phyloP scores from a whole-genome alignment of 2,329 filamentous ascomycete genomes.

The Aspergillus fructus region DNA sequence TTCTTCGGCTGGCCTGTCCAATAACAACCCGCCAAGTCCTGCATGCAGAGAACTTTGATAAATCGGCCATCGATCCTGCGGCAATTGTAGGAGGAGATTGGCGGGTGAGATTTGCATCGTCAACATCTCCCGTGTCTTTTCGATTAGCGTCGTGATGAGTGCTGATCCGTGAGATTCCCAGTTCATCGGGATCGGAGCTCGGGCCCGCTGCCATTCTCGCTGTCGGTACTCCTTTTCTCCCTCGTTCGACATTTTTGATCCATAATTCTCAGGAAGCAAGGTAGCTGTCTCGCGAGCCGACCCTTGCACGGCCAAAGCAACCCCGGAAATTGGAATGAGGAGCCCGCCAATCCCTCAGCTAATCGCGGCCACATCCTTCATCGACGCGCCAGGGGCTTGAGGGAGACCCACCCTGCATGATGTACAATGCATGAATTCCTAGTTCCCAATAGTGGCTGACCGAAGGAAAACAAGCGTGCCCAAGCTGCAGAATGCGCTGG shows the following conservation, averaged over 20 bases:
- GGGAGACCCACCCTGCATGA: background rate
- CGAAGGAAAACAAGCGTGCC: background rate
- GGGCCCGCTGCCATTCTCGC: too few relatives aligned
- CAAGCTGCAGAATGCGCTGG: background rate
- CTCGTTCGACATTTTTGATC: too few relatives aligned
- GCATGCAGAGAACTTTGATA: background rate
- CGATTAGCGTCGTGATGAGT: background rate
- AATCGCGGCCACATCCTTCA: background rate
- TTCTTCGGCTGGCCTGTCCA: background rate
- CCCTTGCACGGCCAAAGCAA: too few relatives aligned
- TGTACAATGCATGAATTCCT: background rate
- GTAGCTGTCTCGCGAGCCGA: too few relatives aligned
- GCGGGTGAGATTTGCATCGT: background rate
- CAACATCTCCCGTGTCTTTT: background rate
- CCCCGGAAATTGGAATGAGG: too few relatives aligned
- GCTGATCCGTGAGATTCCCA: background rate
- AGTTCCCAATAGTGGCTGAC: background rate
- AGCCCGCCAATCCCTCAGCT: too few relatives aligned
- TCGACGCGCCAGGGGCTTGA: background rate
- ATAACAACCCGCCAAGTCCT: background rate
- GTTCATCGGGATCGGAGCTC: too few relatives aligned
- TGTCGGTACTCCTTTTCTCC: too few relatives aligned
- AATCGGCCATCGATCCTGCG: background rate
- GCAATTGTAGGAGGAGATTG: background rate
- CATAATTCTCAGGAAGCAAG: too few relatives aligned